phyloP scores from a whole-genome alignment of 2,329 filamentous ascomycete species.

The Fusarium aywerte region DNA sequence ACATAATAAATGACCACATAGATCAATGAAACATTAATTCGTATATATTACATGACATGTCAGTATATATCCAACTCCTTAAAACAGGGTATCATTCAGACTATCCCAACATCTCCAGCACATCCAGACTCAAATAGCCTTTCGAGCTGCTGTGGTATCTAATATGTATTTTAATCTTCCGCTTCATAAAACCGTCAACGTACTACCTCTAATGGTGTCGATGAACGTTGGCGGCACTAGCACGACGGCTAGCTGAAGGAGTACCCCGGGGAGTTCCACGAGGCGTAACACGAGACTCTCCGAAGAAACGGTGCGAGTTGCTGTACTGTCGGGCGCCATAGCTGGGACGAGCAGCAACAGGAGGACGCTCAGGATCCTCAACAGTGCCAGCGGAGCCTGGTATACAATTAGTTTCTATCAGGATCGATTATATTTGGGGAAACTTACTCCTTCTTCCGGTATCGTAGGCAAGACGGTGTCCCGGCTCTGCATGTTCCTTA shows the following conservation, averaged over 20 bases:
- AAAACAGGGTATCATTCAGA: slow-evolving; percentile 17
- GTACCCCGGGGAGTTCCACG: slow-evolving; percentile 53
- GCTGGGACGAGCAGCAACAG: slow-evolving; percentile 26
- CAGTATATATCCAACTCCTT: neutral
- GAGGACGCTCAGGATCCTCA: slow-evolving; percentile 23
- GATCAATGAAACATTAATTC: neutral
- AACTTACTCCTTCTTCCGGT: slow-evolving; percentile 46
- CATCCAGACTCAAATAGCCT: neutral
- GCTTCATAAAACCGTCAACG: neutral
- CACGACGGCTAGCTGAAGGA: slow-evolving; percentile 50
- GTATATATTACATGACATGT: neutral
- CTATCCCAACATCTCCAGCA: neutral
- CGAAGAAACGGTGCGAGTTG: slow-evolving; percentile 56
- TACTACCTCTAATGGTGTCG: neutral
- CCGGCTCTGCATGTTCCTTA: slow-evolving; percentile 45
- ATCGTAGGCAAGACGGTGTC: slow-evolving; percentile 45
- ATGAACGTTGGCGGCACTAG: slow-evolving; percentile 10
- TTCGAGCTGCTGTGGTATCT: neutral
- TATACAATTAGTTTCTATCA: slow-evolving; percentile 10
- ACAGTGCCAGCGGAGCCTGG: slow-evolving; percentile 41
- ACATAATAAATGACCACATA: neutral
- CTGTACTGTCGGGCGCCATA: slow-evolving; percentile 49
- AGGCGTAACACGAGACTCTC: slow-evolving; percentile 55
- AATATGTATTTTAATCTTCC: neutral
- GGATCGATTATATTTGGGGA: fast-evolving